Evolutionary conservation across 768 basidiomycete species (phyloP).

Genomic region (Termitomyces sp.): DNA sequence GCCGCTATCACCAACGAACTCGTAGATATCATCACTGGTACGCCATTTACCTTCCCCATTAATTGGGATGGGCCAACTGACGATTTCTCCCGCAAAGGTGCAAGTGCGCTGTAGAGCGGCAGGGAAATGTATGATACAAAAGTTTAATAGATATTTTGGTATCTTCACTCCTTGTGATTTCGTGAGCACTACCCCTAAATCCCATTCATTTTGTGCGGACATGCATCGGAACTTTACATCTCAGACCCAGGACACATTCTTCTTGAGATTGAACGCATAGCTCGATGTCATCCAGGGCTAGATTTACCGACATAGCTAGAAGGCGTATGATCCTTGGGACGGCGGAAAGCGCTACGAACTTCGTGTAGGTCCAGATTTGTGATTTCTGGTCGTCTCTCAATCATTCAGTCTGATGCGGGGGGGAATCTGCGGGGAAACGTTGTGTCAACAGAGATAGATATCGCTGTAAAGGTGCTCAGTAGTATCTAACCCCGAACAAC

Average conservation of each 20-base stretch:
- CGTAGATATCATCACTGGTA: constrained; percentile 89
- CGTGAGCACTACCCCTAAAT: background rate
- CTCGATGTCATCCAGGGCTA: too few relatives aligned
- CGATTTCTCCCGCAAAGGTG: constrained; percentile 25
- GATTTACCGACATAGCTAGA: too few relatives aligned
- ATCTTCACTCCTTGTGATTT: background rate
- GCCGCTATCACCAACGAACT: constrained; percentile 96
- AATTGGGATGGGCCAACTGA: background rate
- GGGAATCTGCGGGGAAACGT: too few relatives aligned
- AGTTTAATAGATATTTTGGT: background rate
- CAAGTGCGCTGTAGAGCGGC: constrained; percentile 33
- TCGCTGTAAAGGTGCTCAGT: background rate
- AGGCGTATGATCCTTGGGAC: background rate
- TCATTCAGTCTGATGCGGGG: background rate
- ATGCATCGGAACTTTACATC: background rate
- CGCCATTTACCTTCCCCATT: constrained; percentile 16
- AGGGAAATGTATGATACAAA: background rate
- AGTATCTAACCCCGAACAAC: background rate
- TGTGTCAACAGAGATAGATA: too few relatives aligned
- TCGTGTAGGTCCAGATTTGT: background rate
- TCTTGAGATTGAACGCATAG: background rate
- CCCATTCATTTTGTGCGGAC: background rate
- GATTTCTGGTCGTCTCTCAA: background rate
- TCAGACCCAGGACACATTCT: background rate
- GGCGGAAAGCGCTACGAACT: background rate